phyloP scores from a whole-genome alignment of 2,329 filamentous ascomycete species.

The Aspergillus sp. region DNA sequence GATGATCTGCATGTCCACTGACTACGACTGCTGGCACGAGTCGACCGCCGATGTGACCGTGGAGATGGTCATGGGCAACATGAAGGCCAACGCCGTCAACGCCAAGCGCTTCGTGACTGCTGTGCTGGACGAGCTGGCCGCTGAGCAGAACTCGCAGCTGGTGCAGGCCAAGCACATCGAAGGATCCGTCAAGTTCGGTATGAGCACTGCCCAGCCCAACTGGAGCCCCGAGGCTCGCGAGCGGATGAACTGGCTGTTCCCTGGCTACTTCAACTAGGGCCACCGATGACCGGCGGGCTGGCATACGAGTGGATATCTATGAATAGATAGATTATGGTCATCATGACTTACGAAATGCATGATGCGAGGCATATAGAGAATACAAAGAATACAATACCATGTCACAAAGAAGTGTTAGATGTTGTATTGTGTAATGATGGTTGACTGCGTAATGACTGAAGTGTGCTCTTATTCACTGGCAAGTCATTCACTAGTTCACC shows the following conservation, averaged over 20 bases:
- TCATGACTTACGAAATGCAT: background rate
- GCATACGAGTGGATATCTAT: background rate
- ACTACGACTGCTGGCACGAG: conserved; percentile 97
- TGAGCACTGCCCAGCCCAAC: conserved; percentile 80
- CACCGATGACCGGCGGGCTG: background rate
- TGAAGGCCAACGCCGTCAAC: conserved; percentile 90
- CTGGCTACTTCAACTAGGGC: conserved; percentile 65
- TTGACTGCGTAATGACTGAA: background rate
- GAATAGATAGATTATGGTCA: background rate
- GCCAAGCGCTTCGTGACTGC: conserved; percentile 81
- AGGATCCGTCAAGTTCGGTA: conserved; percentile 73
- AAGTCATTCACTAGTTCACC: too few relatives aligned
- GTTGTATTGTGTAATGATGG: background rate
- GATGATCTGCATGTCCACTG: conserved; percentile 99
- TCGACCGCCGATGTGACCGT: conserved; percentile 81
- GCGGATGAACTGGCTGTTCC: conserved; percentile 85
- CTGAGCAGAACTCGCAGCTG: conserved; percentile 73
- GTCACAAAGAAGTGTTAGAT: background rate
- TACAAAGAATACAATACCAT: background rate
- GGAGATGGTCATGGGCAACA: conserved; percentile 94
- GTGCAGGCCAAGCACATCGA: conserved; percentile 80
- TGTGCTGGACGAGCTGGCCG: conserved; percentile 81
- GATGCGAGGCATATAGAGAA: background rate
- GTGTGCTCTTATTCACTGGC: background rate
- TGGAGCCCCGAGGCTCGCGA: conserved; percentile 72